Evolutionary conservation across 2,329 filamentous ascomycete species (phyloP), one percentile per base, ranked within the genome.

Genomic region (Raffaelea deltoideospora): DNA sequence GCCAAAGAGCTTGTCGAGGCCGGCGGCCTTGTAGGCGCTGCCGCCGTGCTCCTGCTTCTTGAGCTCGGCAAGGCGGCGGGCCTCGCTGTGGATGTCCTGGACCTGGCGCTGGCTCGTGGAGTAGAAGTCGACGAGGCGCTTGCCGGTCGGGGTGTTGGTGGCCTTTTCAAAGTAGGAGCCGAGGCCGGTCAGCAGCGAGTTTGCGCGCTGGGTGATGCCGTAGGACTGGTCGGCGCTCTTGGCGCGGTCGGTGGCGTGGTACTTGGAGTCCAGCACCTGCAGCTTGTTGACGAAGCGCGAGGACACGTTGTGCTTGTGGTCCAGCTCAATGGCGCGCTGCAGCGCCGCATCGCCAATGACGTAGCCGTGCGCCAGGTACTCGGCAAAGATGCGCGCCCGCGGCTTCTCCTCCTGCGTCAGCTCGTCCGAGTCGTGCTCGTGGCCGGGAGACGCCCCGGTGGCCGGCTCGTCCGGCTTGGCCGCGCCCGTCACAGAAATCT

Each of bases 351-450:
- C 73, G 22, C 72, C 86, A 45, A 96, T 68, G 28, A 77, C 72
- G 63, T 98, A 98, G 48, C 90, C 90, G 51, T 95, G 85, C 10
- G 90, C 87, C 24, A 98, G 79, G 60, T 96, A 95, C 64, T 98
- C 90, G 46, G 90, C 90, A 35, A 95, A 60, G 57, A 98, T 94
- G 50, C 90, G 84, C 29, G 82, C 76, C 50, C 87, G 81, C 14
- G 90, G 90, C 71, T 98, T 98, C 67, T 96, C 86, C 61, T 98
- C 90, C 56, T 98, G 90, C 13, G 79, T 76, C 50, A 96, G 77
- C 48, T 86, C 74, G 49, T 85, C 68, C 35, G 61, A 61, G 53
- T 73, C 67, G 41, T 65, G 66, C 41, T 77, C 71, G 39, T 61
- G 59, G 68, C 41, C 67, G n/a, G 35, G 31, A 8, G 21, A 14